phyloP scores from a whole-genome alignment of 164 flowering plant species.

The Aristolochia californica region DNA sequence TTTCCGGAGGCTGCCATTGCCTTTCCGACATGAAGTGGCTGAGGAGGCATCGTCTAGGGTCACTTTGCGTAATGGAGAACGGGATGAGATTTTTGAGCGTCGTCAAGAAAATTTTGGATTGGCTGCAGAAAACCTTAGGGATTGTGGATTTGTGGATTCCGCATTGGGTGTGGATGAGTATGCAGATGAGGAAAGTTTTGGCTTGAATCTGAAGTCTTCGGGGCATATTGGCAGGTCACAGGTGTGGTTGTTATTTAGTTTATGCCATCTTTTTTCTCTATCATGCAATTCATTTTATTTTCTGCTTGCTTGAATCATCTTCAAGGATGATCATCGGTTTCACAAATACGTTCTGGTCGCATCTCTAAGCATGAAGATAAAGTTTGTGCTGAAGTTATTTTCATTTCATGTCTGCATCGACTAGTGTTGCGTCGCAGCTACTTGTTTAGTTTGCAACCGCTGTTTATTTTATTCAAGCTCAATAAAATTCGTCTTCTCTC shows the following conservation, averaged over 20 bases:
- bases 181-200: constrained; percentile 39
- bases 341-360: no score
- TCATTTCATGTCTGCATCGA: no score
- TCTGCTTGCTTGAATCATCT: no score
- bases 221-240: constrained; percentile 35
- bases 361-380: no score
- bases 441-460: no score
- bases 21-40: constrained; percentile 45
- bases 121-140: constrained; percentile 34
- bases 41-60: constrained; percentile 16
- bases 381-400: no score
- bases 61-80: constrained; percentile 22
- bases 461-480: no score
- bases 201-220: constrained; percentile 27
- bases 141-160: constrained; percentile 36
- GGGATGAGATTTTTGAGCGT: constrained; percentile 18
- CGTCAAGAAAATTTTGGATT: constrained; percentile 34
- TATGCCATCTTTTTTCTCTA: not conserved
- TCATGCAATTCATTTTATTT: no score
- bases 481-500: no score
- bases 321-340: no score
- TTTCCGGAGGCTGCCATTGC: constrained; percentile 55
- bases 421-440: no score
- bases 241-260: constrained; percentile 22
- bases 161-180: constrained; percentile 18